Evolutionary conservation across 139 green algal genomes (phyloP).

Genomic region (Choricystis sp.): DNA sequence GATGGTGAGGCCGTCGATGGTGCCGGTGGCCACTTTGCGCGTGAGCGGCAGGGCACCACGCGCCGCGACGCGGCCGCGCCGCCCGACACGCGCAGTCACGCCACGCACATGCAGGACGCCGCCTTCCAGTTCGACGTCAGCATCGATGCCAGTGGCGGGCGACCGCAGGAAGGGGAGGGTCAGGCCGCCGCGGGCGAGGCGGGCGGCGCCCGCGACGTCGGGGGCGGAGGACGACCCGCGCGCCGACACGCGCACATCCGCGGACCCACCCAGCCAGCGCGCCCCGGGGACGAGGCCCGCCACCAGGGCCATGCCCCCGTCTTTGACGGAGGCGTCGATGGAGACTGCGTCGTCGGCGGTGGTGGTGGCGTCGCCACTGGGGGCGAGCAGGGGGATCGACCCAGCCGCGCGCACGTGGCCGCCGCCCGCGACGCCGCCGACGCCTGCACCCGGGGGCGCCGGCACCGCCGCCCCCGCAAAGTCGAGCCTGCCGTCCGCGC

Average conservation of each 20-base stretch:
- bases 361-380: background rate
- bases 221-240: conserved; percentile 15
- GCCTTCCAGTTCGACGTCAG: conserved; percentile 26
- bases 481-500: conserved; percentile 20
- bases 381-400: conserved; percentile 17
- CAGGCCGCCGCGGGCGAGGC: conserved; percentile 24
- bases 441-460: background rate
- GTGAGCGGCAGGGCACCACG: conserved; percentile 31
- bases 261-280: conserved; percentile 50
- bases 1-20: too few relatives aligned
- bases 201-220: conserved; percentile 19
- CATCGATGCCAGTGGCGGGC: conserved; percentile 31
- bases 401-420: conserved; percentile 35
- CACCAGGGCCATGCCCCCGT: conserved; percentile 69
- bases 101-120: conserved; percentile 28
- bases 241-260: conserved; percentile 37
- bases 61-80: conserved; percentile 35
- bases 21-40: background rate
- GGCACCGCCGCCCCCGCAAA: conserved; percentile 36
- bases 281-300: conserved; percentile 42
- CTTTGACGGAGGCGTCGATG: conserved; percentile 41
- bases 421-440: background rate
- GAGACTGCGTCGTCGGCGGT: conserved; percentile 13
- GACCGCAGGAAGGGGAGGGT: conserved; percentile 30
- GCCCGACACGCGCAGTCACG: conserved; percentile 53